phyloP scores from a whole-genome alignment of 169 alveolate species.

The Theileria sp. region DNA sequence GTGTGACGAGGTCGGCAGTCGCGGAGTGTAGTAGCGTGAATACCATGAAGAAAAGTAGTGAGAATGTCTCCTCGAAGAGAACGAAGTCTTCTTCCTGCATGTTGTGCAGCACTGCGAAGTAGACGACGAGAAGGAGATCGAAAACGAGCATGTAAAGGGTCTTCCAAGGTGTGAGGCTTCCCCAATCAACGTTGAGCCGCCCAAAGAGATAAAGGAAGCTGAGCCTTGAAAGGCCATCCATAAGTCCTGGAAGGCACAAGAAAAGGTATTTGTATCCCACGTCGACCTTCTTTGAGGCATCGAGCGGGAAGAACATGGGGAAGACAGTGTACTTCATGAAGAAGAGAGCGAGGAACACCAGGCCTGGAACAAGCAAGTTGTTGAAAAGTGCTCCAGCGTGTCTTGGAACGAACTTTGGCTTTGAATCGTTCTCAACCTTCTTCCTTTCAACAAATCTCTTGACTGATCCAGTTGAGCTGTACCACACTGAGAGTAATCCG shows the following conservation, averaged over 20 bases:
- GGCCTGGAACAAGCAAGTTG: background rate
- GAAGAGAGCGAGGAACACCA: constrained; percentile 4
- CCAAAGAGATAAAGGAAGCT: constrained; percentile 1
- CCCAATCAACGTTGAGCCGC: constrained; percentile 1
- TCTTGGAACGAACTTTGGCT: background rate
- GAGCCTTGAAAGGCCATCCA: constrained; percentile 6
- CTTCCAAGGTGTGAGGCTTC: background rate
- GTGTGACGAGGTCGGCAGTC: constrained; percentile 5
- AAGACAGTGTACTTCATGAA: constrained; percentile 1
- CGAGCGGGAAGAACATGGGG: constrained; percentile 8
- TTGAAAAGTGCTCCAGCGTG: constrained; percentile 10
- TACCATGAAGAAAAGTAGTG: constrained; percentile 4
- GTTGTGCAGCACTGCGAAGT: background rate
- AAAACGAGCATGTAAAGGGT: constrained; percentile 6
- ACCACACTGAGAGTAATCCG: background rate
- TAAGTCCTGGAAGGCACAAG: background rate
- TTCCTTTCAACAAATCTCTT: background rate
- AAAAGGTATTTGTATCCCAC: background rate
- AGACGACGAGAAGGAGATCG: background rate
- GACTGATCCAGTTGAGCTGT: background rate
- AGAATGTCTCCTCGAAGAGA: constrained; percentile 4
- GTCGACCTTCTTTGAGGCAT: background rate
- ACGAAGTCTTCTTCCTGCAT: constrained; percentile 10
- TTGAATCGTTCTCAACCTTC: background rate
- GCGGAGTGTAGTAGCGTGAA: constrained; percentile 2